Evolutionary conservation across 805 yeast species (phyloP), one percentile per base, ranked within the genome.

Genomic region (Zygosaccharomyces bisporus): DNA sequence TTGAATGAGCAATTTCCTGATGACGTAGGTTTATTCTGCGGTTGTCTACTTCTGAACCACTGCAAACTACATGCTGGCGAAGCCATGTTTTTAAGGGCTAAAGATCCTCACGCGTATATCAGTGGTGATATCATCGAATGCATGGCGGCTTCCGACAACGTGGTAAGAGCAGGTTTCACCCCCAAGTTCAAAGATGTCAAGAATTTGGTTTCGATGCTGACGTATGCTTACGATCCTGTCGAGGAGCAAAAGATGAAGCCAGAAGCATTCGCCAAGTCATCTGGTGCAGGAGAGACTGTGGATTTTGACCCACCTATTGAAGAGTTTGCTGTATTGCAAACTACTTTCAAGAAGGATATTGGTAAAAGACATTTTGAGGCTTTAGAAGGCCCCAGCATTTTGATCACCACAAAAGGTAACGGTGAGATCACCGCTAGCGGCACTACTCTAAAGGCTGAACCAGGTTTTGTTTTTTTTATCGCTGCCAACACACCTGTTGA

Each of bases 111-210:
- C 68, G 99, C 99, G 25, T 93, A 93, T 69, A 91, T 93, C 50
- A 76, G 83, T 44, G 99, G 99, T 54, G 98, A 93, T 67, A 93
- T 93, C 55, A 90, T 93, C 61, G 99, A 93, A 73, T 93, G 99
- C 73, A 93, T 93, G 99, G 99, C 99, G 34, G 97, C 99, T 6
- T 83, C 95, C 32, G 99, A 93, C 67, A 93, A 93, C 60, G 99
- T 93, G 46, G 97, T 93, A 39, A 80, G 99, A 67, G 95, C 97
- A 3, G 99, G 99, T 10, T 93, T 93, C 74, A 93, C 99, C n/a
- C 99, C 99, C 50, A 93, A 93, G 68, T 93, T 91, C 73, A 93
- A 91, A 70, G 99, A 93, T 67, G 98, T 93, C 49, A 69, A 81
- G 47, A 88, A 85, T 58, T 78, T 93, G 61, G 97, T 93, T 34